Base-by-base conservation (phyloP, 768 basidiomycete genomes). In the Boletus reticuloceps region DNA sequence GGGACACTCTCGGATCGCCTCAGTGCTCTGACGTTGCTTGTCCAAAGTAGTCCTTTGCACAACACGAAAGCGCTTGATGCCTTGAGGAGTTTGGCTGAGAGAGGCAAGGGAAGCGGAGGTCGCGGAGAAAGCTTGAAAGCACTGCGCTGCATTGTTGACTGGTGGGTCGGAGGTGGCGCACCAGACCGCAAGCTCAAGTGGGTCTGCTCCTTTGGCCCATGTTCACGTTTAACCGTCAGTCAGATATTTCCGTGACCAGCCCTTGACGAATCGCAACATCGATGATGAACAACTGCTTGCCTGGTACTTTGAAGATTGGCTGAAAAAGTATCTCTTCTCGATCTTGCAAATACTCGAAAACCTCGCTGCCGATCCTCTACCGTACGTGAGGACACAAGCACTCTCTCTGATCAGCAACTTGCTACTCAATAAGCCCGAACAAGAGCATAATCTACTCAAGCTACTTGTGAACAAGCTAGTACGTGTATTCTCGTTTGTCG, bases 301-400 rank as follows among this genome's bases (percentile, higher is more conserved):
- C 4, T 98, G 90, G 87, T 88, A 88, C 57, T 98, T 97, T 69
- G 97, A 99, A 70, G 96, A 98, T 64, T 98, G 93, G 91, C 69
- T 98, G 47, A 99, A 99, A 74, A 94, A 94, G 60, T 98, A 88
- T 70, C 98, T 97, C 75, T 98, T 96, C 73, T 86, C 86, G 3
- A 72, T 97, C 38, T 80, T 98, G 4, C 91, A 96, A 68, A 84
- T 91, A 38, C 82, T 98, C 17, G 96, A 99, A 82, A 81, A 80
- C 3, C 79, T 95, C 47, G 87, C 90, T 0, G 78, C 91, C 51
- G 95, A 98, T 68, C 85, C 91, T 1, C 79, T 98, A 5, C 79
- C 86, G 3, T 98, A 95, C 63, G 87, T 97, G 53, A 86, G 94
- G 37, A 94, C 82, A 0, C 94, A 96, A 72, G 79, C 89, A 0